Percentiles rank a stretch among this genome's conserved stretches.
phyloP scores from a whole-genome alignment of 305 asterid genomes.

The Fraxinus angustifolia region DNA sequence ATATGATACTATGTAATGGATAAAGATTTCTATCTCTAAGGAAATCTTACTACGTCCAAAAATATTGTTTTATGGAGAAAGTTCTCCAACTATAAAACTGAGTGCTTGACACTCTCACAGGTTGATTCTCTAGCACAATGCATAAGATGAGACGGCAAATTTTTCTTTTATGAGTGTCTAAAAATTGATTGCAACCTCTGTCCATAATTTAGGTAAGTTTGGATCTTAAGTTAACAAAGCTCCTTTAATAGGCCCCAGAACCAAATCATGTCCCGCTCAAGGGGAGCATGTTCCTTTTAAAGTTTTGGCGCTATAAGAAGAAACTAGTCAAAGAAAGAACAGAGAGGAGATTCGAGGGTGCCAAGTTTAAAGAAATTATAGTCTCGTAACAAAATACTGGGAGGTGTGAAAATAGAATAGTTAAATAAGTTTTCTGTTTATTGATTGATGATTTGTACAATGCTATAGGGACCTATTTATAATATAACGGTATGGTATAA shows the following conservation, averaged over 20 bases:
- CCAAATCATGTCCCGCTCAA: background rate
- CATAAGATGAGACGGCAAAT: background rate
- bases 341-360: background rate
- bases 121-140: background rate
- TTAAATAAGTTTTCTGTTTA: no score
- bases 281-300: background rate
- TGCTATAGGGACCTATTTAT: no score
- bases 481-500: no score
- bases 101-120: background rate
- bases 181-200: background rate
- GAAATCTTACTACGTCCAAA: background rate
- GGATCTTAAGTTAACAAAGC: background rate
- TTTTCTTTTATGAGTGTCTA: background rate
- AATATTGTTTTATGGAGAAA: background rate
- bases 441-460: no score
- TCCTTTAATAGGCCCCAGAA: background rate
- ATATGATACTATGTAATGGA: background rate
- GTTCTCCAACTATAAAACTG: background rate
- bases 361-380: background rate
- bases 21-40: background rate
- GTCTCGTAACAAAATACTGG: background rate
- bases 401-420: background rate
- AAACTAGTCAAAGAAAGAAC: background rate
- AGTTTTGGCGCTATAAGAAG: background rate
- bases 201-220: background rate